Base-by-base conservation (phyloP, 345 rosid species). In the Rhizophora apiculata region DNA sequence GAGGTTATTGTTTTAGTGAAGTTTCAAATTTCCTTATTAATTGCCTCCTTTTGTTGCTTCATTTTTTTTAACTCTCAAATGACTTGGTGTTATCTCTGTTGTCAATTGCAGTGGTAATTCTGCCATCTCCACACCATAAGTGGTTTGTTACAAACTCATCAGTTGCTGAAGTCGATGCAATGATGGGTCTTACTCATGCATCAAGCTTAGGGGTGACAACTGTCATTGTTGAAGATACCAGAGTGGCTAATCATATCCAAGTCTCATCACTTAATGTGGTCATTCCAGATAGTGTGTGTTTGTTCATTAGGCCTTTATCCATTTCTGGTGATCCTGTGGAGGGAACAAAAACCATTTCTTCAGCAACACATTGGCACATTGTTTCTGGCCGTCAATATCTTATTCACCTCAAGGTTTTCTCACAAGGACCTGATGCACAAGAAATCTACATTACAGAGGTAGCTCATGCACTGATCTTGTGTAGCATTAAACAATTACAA, bases 361-460 rank as follows among this genome's bases (percentile, higher is more conserved):
- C 94, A 37, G 70, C 74, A 69, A 75, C 83, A 73, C 79, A 79
- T 63, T 91, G 98, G 98, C 88, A 88, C 81, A 77, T 89, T 76
- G 87, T 93, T 37, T 82, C 87, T 70, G 96, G 93, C 63, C 84
- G 62, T 68, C 85, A 78, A 31, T 93, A 93, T 81, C 84, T 87
- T 62, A 67, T 89, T 78, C 85, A 87, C 74, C 79, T 83, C 71
- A 93, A 89, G 82, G 88, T 91, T 77, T 84, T 89, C 82, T 80
- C 90, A 13, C 79, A 69, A 10, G 94, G 86, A 66, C 87, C 87
- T 71, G 87, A 78, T 78, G 74, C 84, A 13, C 85, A 82, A 61
- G 97, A 93, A 81, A 88, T 93, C 66, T 88, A 84, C 72, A 80
- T 91, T 74, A 93, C 97, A 34, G 86, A 93, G 98, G 98, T 93